Base-by-base conservation (phyloP, 2,329 filamentous ascomycete genomes). In the Mycosphaerella sp. region DNA sequence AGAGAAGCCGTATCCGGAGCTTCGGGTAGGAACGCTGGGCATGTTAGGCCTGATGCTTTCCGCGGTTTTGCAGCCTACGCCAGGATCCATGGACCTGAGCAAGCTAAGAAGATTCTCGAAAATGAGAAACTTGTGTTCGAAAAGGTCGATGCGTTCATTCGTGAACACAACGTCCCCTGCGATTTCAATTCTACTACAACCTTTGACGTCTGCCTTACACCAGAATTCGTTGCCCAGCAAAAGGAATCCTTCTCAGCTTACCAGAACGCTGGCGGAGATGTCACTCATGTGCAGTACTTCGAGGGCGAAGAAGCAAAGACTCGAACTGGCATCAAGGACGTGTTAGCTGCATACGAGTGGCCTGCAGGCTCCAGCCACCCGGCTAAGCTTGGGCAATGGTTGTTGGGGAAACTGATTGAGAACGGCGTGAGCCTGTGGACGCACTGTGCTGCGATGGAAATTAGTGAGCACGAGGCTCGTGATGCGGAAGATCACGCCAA, bases 331-430 rank as follows among this genome's bases (percentile, higher is more conserved):
- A 64, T 76, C 4, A 44, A 59, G 3, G 61, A 61, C 1, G 70
- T 71, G 0, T 48, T 75, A 9, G 67, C 70, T n/a, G 75, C 74
- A 6, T 77, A 77, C 52, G 74, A 76, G 55, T 77, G 75, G 75
- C 71, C 74, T 3, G 75, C 73, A 12, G 75, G 71, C 2, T 75
- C 73, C 2, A 72, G 66, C 30, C 75, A 77, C 59, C 74, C 75
- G 2, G 74, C 74, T 5, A 77, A 76, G 56, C 59, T 77, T 16
- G 70, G 71, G 0, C 74, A 77, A n/a, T 77, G 73, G 65, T 65
- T 77, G 10, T 62, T 77, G 16, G 59, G 57, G 10, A 59, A 64
- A 13, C 65, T 64, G 12, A 65, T 75, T 5, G 59, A 61, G 1
- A 65, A 65, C 36, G 74, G 74, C 6, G 69, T 64, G 3, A 62